Evolutionary conservation across 1,284 basidiomycete species (phyloP), one percentile per base, ranked within the genome.

Genomic region (Takashimella koratensis): DNA sequence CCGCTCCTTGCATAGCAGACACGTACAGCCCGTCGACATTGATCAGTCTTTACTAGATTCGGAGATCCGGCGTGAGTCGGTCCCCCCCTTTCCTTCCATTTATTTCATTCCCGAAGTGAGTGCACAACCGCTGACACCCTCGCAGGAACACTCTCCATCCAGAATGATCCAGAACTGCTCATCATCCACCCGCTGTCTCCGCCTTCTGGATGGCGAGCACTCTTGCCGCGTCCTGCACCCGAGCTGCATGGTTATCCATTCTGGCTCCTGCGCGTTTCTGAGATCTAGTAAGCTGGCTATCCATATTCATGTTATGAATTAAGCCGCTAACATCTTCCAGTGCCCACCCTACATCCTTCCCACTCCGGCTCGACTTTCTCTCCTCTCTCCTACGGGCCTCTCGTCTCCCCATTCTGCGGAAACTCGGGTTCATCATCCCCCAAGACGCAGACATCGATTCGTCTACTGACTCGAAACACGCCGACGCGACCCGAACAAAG

Each of bases 201-300:
- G 3, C 56, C 58, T 2, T 47, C 60, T n/a, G 51, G 60, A 25
- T 51, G 54, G 13, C 52, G 52, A 20, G 53, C 54, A 8, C 43
- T 68, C 2, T 54, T 71, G 22, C 66, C 67, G 6, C 54, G 63
- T 4, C 56, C 60, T 20, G 63, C 69, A 24, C 69, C 69, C 12
- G 66, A 70, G 53, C 54, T 71, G 11, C 61, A 61, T 56, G 66
- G 67, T 8, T 71, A 65, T 53, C 69, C 69, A 1, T 66, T 65
- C 47, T 71, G 69, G 69, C 51, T 59, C 21, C 52, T 71, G 20
- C 61, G 69, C 20, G 63, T 71, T 36, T 65, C 67, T 3, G 69
- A 71, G 51, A 69, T 71, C 51, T 71, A 68, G 56, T 63, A 44
- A 49, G 59, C 54, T 21, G 25, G 24, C 30, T 44, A 24, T 27